Conservation (phyloP, 805 yeast genomes). For the Candida maris region DNA sequence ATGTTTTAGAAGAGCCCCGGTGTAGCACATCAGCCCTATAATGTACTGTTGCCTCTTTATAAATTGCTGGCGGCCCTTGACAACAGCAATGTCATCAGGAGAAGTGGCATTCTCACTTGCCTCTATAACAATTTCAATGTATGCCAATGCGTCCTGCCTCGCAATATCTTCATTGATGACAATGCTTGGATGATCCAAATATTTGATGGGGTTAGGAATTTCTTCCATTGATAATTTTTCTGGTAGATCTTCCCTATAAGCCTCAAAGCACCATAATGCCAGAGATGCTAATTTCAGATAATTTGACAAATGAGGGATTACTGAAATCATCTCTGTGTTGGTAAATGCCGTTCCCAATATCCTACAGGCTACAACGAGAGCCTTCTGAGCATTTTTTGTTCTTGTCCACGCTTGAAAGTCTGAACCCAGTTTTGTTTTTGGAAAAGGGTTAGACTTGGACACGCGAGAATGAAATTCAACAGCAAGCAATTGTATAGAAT, state of each 20-base stretch:
- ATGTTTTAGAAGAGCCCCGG: slow-evolving; percentile 4
- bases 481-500: slow-evolving; percentile 7
- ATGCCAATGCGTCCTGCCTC: slow-evolving; percentile 14
- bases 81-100: background rate
- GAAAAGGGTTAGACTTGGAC: slow-evolving; percentile 2
- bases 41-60: slow-evolving; percentile 8
- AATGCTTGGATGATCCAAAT: slow-evolving; percentile 4
- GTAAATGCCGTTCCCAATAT: slow-evolving; percentile 25
- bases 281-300: slow-evolving; percentile 9
- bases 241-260: slow-evolving; percentile 15
- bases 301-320: slow-evolving; percentile 26
- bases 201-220: background rate
- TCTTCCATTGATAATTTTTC: background rate
- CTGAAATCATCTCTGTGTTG: slow-evolving; percentile 21
- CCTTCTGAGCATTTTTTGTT: slow-evolving; percentile 2
- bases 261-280: slow-evolving; percentile 18
- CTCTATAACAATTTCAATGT: slow-evolving; percentile 17
- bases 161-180: slow-evolving; percentile 7
- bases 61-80: slow-evolving; percentile 1
- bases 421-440: slow-evolving; percentile 1
- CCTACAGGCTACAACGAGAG: slow-evolving; percentile 27
- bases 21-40: slow-evolving; percentile 10
- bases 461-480: slow-evolving; percentile 1
- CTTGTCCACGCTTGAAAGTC: slow-evolving; percentile 13
- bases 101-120: too few relatives aligned